phyloP scores from a whole-genome alignment of 2,329 filamentous ascomycete genomes.

The Aplosporella prunicola region DNA sequence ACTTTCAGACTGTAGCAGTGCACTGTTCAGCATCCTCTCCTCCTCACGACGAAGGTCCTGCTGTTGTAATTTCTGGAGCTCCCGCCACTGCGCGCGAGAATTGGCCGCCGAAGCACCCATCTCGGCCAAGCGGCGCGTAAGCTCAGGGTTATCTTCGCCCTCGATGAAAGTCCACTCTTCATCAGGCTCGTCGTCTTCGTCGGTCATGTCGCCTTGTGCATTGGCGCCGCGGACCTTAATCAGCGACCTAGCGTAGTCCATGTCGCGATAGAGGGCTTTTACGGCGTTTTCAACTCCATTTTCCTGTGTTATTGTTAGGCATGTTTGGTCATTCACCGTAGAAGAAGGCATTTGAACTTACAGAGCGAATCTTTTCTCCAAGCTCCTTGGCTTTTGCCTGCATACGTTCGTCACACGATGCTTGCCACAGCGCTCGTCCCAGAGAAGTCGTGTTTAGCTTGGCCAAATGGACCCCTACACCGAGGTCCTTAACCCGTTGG shows the following conservation, averaged over 20 bases:
- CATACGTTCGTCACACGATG: conserved; percentile 83
- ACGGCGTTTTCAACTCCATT: conserved; percentile 85
- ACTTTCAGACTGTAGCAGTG: too few relatives aligned
- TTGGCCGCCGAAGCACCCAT: conserved; percentile 8
- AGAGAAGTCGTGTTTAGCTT: conserved; percentile 84
- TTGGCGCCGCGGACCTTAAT: conserved; percentile 47
- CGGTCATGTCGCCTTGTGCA: conserved; percentile 25
- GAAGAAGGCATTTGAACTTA: conserved; percentile 48
- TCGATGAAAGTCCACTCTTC: conserved; percentile 91
- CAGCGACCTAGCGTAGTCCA: conserved; percentile 82
- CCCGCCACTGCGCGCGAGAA: too few relatives aligned
- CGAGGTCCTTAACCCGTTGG: conserved; percentile 78
- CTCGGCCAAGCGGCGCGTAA: conserved; percentile 12
- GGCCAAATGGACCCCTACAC: conserved; percentile 81
- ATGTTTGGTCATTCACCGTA: conserved; percentile 18
- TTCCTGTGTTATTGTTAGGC: conserved; percentile 47
- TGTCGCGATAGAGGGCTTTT: conserved; percentile 84
- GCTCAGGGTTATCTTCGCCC: conserved; percentile 41
- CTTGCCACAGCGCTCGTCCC: conserved; percentile 80
- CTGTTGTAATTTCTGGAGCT: background rate
- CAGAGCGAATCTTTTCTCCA: conserved; percentile 78
- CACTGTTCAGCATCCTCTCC: too few relatives aligned
- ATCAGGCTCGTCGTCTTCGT: conserved; percentile 50
- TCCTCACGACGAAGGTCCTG: too few relatives aligned
- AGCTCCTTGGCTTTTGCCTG: conserved; percentile 73